A percentile compares a stretch with the other conserved stretches of the same genome.
Evolutionary conservation across 345 rosid genomes (phyloP).

Genomic region (Moringa oleifera): DNA sequence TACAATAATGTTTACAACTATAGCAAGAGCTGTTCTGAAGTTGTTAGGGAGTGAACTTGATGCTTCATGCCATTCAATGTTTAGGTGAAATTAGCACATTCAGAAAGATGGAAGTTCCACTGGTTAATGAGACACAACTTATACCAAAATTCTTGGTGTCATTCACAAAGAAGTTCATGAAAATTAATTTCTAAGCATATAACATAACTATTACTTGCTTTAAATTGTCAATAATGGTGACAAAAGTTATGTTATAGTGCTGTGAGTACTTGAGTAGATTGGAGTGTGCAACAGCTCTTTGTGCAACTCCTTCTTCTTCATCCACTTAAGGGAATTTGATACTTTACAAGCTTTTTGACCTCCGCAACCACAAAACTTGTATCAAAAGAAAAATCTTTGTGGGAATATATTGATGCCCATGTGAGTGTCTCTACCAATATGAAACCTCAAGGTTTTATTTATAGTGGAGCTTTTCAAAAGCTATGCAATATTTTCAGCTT

Average conservation of each 20-base stretch:
- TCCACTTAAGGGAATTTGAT: not conserved
- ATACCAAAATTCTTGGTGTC: too few species aligned
- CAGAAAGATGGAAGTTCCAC: too few species aligned
- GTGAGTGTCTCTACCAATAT: slow-evolving; percentile 1
- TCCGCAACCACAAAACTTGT: not conserved
- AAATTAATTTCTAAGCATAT: not conserved
- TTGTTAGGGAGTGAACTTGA: too few species aligned
- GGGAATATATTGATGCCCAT: slow-evolving; percentile 6
- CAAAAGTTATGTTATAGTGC: slow-evolving; percentile 9
- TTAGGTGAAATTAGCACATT: too few species aligned
- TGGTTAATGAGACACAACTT: too few species aligned
- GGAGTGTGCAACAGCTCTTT: not conserved
- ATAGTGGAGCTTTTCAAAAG: slow-evolving; percentile 25
- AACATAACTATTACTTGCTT: slow-evolving; percentile 4
- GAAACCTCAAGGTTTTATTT: slow-evolving; percentile 4
- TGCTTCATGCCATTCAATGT: too few species aligned
- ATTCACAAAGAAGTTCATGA: not conserved
- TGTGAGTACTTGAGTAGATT: slow-evolving; percentile 11
- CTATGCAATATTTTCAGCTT: slow-evolving; percentile 15
- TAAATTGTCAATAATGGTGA: slow-evolving; percentile 13
- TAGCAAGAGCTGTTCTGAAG: too few species aligned
- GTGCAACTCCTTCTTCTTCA: not conserved
- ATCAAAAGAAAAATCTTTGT: not conserved
- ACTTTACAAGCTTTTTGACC: slow-evolving; percentile 10
- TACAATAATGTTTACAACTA: too few species aligned